Conservation (phyloP, 805 yeast species). For the Hanseniaspora valbyensis region DNA sequence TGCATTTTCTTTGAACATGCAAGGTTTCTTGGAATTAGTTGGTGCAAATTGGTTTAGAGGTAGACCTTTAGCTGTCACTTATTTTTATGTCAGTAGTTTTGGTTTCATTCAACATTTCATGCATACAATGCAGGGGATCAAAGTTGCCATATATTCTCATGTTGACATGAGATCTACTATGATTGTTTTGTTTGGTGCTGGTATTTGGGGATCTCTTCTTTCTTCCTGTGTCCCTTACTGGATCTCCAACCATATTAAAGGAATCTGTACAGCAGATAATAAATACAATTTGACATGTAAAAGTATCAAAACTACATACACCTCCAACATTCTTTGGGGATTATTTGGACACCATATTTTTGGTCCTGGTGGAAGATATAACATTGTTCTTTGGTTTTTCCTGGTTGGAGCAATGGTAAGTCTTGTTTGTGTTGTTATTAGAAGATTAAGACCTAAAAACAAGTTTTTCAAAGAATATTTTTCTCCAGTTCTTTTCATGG, state of each 20-base stretch:
- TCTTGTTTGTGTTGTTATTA: slow-evolving; percentile 31
- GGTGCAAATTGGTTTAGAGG: slow-evolving; percentile 59
- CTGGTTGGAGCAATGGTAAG: slow-evolving; percentile 44
- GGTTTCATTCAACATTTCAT: slow-evolving; percentile 37
- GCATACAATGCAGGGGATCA: slow-evolving; percentile 45
- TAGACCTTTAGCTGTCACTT: slow-evolving; percentile 49
- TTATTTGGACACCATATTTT: slow-evolving; percentile 53
- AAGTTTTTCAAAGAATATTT: slow-evolving; percentile 31
- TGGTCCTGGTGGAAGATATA: slow-evolving; percentile 38
- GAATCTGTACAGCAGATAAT: slow-evolving; percentile 37
- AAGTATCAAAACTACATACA: slow-evolving; percentile 36
- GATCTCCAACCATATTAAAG: slow-evolving; percentile 31
- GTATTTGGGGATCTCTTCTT: slow-evolving; percentile 36
- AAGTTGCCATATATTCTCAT: slow-evolving; percentile 54
- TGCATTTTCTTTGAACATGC: slow-evolving; percentile 47
- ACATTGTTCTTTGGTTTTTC: slow-evolving; percentile 48
- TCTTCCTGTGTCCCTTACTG: slow-evolving; percentile 36
- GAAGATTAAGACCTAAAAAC: slow-evolving; percentile 33
- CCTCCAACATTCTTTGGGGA: slow-evolving; percentile 55
- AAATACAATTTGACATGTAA: slow-evolving; percentile 40
- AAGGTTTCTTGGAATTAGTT: slow-evolving; percentile 52
- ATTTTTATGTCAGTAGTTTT: slow-evolving; percentile 39
- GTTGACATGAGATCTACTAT: slow-evolving; percentile 53
- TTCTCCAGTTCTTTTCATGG: slow-evolving; percentile 56
- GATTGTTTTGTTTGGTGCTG: slow-evolving; percentile 38